Percentiles rank a stretch among this genome's conserved stretches.
Conservation (phyloP, 108 stramenopile genomes). For the Fragilaria radians region DNA sequence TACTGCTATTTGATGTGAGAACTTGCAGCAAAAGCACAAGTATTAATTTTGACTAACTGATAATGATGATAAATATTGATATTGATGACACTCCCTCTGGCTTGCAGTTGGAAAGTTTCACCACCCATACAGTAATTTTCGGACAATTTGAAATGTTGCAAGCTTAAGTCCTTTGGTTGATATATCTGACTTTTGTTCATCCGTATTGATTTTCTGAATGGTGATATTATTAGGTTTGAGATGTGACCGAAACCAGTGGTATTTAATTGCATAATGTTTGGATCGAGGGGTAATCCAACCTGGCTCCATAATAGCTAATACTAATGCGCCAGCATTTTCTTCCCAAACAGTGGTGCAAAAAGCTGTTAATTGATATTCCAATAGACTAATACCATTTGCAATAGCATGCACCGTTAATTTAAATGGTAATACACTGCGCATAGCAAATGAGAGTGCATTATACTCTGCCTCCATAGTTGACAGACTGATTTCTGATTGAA, state of each 20-base stretch:
- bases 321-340: constrained; percentile 39
- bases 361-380: background rate
- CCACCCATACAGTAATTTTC: constrained; percentile 1
- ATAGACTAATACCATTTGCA: background rate
- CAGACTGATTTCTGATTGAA: constrained; percentile 38
- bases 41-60: too few relatives aligned
- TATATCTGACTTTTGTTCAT: constrained; percentile 19
- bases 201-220: constrained; percentile 8
- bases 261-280: constrained; percentile 39
- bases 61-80: too few relatives aligned
- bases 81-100: too few relatives aligned
- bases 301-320: constrained; percentile 16
- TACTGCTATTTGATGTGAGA: too few relatives aligned
- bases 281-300: constrained; percentile 32
- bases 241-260: constrained; percentile 44
- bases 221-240: constrained; percentile 8
- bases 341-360: constrained; percentile 26
- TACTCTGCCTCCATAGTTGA: constrained; percentile 44
- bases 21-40: too few relatives aligned
- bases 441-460: constrained; percentile 32
- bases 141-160: background rate
- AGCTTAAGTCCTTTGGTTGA: background rate
- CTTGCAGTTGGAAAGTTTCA: too few relatives aligned
- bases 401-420: constrained; percentile 11
- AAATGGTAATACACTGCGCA: constrained; percentile 33